Percentiles rank a stretch among this genome's conserved stretches.
These are phyloP conservation scores for Verticillium dahliae DNA, from an alignment of 2,329 filamentous ascomycete genomes.

Conservation along the genomic window DNA sequence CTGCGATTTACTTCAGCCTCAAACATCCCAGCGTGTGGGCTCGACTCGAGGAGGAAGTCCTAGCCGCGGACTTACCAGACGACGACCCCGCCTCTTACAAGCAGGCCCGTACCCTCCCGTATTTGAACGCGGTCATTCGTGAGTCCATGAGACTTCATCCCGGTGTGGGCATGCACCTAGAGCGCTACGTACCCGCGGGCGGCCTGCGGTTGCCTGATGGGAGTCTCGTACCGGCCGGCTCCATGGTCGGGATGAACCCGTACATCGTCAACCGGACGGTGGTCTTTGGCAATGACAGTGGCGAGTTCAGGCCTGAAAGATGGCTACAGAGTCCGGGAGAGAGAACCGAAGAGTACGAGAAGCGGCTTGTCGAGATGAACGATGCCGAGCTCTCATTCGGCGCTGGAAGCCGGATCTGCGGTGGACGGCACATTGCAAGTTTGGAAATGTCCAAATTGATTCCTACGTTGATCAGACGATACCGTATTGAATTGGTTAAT, in stretches of 20 bases:
- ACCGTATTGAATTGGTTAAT: slow-evolving; percentile 27
- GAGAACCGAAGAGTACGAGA: slow-evolving; percentile 40
- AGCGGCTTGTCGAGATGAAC: background rate
- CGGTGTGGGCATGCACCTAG: slow-evolving; percentile 40
- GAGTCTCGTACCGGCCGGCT: slow-evolving; percentile 40
- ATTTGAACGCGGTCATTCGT: slow-evolving; percentile 51
- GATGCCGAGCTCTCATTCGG: slow-evolving; percentile 36
- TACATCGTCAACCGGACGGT: slow-evolving; percentile 46
- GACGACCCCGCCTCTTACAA: slow-evolving; percentile 25
- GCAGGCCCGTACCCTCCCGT: slow-evolving; percentile 41
- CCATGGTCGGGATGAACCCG: slow-evolving; percentile 45
- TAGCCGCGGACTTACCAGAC: slow-evolving; percentile 16
- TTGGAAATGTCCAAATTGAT: slow-evolving; percentile 55
- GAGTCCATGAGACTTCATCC: slow-evolving; percentile 51
- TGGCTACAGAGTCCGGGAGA: slow-evolving; percentile 42
- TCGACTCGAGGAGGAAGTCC: slow-evolving; percentile 35
- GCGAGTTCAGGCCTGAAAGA: slow-evolving; percentile 45
- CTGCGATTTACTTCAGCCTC: slow-evolving; percentile 45
- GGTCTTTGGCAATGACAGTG: slow-evolving; percentile 45
- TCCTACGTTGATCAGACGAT: slow-evolving; percentile 34
- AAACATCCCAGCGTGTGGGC: slow-evolving; percentile 34
- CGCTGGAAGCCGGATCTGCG: slow-evolving; percentile 47
- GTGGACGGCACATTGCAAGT: slow-evolving; percentile 46
- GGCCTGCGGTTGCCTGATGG: slow-evolving; percentile 25
- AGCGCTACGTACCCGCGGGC: slow-evolving; percentile 35